Percentiles rank a stretch among this genome's conserved stretches.
These are phyloP conservation scores for Exophiala alcalophila DNA, from an alignment of 2,329 filamentous ascomycete genomes.

Conservation along the genomic window DNA sequence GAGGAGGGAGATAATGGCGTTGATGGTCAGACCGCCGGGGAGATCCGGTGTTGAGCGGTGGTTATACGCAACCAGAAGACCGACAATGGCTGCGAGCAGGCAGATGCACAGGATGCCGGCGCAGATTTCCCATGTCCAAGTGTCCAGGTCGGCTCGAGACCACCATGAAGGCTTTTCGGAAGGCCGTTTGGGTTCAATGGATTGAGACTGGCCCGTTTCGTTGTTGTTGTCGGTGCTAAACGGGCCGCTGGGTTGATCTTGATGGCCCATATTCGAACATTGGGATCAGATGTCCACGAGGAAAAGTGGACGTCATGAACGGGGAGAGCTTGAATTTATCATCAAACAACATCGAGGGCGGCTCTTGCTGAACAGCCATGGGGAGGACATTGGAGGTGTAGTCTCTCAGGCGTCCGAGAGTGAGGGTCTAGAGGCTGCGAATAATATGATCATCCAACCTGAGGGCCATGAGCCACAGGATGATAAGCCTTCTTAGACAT, in stretches of 20 bases:
- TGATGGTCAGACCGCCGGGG: conserved; percentile 20
- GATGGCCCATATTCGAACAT: background rate
- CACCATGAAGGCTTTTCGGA: conserved; percentile 12
- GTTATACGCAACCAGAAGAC: conserved; percentile 22
- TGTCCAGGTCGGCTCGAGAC: conserved; percentile 22
- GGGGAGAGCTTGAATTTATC: no score
- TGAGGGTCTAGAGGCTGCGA: background rate
- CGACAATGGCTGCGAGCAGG: conserved; percentile 18
- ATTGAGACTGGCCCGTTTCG: no score
- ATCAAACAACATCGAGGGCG: no score
- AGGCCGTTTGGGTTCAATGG: background rate
- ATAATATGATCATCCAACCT: background rate
- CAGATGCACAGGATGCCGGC: conserved; percentile 17
- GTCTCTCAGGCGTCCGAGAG: conserved; percentile 3
- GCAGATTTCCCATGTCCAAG: conserved; percentile 24
- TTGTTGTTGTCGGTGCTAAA: conserved; percentile 25
- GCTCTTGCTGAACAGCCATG: no score
- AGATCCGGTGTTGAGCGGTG: conserved; percentile 21
- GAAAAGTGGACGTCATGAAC: no score
- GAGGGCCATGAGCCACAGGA: conserved; percentile 7
- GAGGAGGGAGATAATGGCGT: conserved; percentile 25
- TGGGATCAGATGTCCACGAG: background rate
- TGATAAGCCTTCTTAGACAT: background rate
- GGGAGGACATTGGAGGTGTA: no score
- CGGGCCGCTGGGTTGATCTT: conserved; percentile 2